Percentiles rank a stretch among this genome's conserved stretches.
phyloP scores from a whole-genome alignment of 192 early-diverging fungal genomes.

The Coemansia sp. region DNA sequence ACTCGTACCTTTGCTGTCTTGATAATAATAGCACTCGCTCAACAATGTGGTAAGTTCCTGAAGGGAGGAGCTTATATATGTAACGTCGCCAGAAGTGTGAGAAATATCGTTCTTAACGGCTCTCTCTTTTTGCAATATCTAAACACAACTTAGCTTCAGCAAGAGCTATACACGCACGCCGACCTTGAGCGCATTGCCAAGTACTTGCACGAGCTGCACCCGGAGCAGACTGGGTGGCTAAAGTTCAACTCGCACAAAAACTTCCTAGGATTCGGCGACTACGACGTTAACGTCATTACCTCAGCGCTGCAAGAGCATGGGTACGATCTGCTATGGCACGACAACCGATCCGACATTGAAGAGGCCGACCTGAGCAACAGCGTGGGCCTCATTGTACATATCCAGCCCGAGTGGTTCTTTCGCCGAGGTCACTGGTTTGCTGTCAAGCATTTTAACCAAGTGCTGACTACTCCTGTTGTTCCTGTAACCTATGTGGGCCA shows the following conservation, averaged over 20 bases:
- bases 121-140: neutral
- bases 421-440: conserved; percentile 55
- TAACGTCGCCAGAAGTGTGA: neutral
- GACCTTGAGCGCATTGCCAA: conserved; percentile 55
- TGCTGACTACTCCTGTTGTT: conserved; percentile 30
- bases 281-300: conserved; percentile 56
- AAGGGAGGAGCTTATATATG: neutral
- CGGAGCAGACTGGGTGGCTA: conserved; percentile 36
- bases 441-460: conserved; percentile 36
- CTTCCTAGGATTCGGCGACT: conserved; percentile 52
- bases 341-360: conserved; percentile 36
- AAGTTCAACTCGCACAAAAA: conserved; percentile 53
- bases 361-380: conserved; percentile 26
- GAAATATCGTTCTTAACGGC: neutral
- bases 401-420: conserved; percentile 50
- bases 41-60: conserved; percentile 56
- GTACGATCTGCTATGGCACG: conserved; percentile 47
- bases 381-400: conserved; percentile 51
- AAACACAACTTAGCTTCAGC: conserved; percentile 37
- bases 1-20: neutral
- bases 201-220: conserved; percentile 37
- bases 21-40: conserved; percentile 47
- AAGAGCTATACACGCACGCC: conserved; percentile 37
- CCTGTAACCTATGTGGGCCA: conserved; percentile 33
- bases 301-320: conserved; percentile 44